Conservation (phyloP, 2,329 filamentous ascomycete species). For the Byssochlamys sp. region DNA sequence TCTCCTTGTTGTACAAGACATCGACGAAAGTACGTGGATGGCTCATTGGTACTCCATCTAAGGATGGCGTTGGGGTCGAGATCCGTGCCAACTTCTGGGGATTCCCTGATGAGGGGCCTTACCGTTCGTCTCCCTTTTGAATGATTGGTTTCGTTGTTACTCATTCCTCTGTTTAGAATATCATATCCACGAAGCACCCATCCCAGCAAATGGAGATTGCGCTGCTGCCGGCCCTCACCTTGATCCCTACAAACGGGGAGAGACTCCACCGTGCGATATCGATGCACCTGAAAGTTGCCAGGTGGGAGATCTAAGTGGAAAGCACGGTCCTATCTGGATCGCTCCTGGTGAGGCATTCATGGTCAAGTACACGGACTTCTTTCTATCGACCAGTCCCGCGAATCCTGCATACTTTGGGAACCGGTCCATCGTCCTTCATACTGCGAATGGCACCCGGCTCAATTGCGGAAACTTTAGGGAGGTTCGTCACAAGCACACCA, state of each 20-base stretch:
- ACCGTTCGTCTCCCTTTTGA: slow-evolving; percentile 40
- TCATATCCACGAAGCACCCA: slow-evolving; percentile 60
- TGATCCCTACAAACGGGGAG: slow-evolving; percentile 59
- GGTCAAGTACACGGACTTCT: slow-evolving; percentile 38
- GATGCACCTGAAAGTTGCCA: slow-evolving; percentile 56
- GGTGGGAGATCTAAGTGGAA: slow-evolving; percentile 67
- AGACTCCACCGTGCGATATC: slow-evolving; percentile 52
- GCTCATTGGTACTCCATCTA: slow-evolving; percentile 39
- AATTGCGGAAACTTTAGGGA: slow-evolving; percentile 49
- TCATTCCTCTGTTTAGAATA: slow-evolving; percentile 41
- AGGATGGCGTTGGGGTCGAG: slow-evolving; percentile 46
- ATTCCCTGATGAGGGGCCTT: slow-evolving; percentile 49
- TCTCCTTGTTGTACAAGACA: slow-evolving; percentile 44
- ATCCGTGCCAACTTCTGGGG: slow-evolving; percentile 50
- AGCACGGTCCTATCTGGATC: slow-evolving; percentile 53
- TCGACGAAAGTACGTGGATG: slow-evolving; percentile 49
- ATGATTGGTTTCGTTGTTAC: slow-evolving; percentile 2
- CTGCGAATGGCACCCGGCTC: slow-evolving; percentile 44
- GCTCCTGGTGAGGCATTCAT: slow-evolving; percentile 30
- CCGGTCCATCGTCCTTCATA: slow-evolving; percentile 47
- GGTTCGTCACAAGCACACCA: slow-evolving; percentile 9
- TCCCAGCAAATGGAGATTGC: slow-evolving; percentile 62
- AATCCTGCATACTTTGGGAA: slow-evolving; percentile 44
- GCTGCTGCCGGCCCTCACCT: slow-evolving; percentile 57
- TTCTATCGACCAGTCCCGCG: slow-evolving; percentile 35